Base-by-base conservation (phyloP, 345 rosid species). In the Eucalyptus brandiana region DNA sequence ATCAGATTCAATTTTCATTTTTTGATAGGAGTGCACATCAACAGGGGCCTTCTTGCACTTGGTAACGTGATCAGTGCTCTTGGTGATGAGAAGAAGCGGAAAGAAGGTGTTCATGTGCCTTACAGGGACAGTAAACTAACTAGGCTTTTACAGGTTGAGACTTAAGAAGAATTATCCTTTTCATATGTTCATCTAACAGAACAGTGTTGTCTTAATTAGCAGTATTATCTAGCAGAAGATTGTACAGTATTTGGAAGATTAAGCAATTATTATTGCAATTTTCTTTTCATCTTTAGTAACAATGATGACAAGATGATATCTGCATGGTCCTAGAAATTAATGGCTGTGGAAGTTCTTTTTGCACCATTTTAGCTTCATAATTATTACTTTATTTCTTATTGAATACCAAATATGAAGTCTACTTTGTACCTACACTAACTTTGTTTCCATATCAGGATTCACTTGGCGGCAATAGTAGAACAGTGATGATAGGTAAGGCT, bases 381-480 rank as follows among this genome's bases (percentile, higher is more conserved):
- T 80, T 51, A 34, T 30, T 32, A 50, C 45, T 21, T 34, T 48
- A 28, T 54, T 42, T 48, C 28, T 5, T 83, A 28, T 86, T 48
- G 30, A 45, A 44, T 54, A n/a, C 53, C 53, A 65, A 54, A n/a
- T 32, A n/a, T 34, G 60, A 44, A 34, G 24, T 80, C 60, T 76
- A 48, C 19, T 60, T 48, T 60, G 50, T 45, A 26, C 80, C 40
- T 85, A 45, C 50, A 30, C 58, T 83, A 47, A 42, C 50, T 87
- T 53, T 53, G 87, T 48, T 53, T 48, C 34, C 89, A 28, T 89
- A 89, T 89, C 94, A 98, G 99, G 99, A 98, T 94, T 98, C 99
- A n/a, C 99, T 98, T 54, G 99, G 99, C 34, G 99, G 99, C 45
- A 98, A 98, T 94, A 98, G 99, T 96, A 95, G 98, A 94, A 98